A percentile compares a stretch with the other conserved stretches of the same genome.
Evolutionary conservation across 805 yeast species (phyloP).

Genomic region (Isabelozyma heimii): DNA sequence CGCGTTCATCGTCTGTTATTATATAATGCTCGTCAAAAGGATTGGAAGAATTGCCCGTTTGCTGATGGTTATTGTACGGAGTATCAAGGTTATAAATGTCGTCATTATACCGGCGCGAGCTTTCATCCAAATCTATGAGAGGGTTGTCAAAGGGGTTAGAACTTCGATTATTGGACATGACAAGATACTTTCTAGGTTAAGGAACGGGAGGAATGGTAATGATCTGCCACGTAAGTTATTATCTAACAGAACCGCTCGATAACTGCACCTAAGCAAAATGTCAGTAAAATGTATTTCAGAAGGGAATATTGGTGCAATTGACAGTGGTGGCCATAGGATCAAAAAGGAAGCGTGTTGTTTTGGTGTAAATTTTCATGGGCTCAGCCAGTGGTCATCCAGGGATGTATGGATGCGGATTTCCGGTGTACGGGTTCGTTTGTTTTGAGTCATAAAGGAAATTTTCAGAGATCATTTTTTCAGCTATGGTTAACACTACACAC

Average conservation of each 20-base stretch:
- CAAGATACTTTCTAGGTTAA: background rate
- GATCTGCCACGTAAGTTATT: too few relatives aligned
- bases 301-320: background rate
- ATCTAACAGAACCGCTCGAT: too few relatives aligned
- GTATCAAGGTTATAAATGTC: background rate
- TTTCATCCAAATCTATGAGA: constrained; percentile 26
- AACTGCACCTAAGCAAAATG: too few relatives aligned
- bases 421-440: background rate
- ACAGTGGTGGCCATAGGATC: background rate
- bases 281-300: background rate
- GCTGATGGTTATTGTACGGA: background rate
- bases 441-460: background rate
- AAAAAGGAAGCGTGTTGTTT: background rate
- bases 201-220: too few relatives aligned
- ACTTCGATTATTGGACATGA: background rate
- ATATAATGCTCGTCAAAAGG: constrained; percentile 36
- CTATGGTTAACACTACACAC: background rate
- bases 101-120: constrained; percentile 6
- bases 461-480: background rate
- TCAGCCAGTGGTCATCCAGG: background rate
- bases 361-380: background rate
- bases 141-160: constrained; percentile 17
- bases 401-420: background rate
- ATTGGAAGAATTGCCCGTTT: constrained; percentile 10
- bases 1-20: constrained; percentile 34